Evolutionary conservation across 2,329 filamentous ascomycete genomes (phyloP).

Genomic region (Chalara sp.): DNA sequence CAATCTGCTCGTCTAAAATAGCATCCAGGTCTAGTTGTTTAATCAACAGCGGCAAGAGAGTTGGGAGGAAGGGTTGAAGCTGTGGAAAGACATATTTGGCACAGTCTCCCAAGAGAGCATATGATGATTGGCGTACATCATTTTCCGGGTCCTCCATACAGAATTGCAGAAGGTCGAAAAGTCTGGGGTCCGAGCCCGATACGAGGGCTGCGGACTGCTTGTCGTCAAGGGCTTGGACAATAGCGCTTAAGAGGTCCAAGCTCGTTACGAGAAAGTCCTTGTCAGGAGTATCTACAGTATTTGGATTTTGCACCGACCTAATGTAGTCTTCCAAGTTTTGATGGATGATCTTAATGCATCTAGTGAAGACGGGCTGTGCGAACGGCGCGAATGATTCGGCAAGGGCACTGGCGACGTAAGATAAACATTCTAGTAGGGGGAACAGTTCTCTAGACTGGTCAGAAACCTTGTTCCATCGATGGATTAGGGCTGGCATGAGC

Average conservation of each 20-base stretch:
- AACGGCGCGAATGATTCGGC: constrained; percentile 78
- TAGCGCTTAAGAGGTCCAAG: constrained; percentile 84
- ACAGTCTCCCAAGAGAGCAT: constrained; percentile 89
- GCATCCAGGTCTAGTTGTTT: constrained; percentile 79
- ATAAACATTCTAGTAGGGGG: constrained; percentile 90
- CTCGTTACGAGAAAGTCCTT: constrained; percentile 97
- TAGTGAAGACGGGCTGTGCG: constrained; percentile 75
- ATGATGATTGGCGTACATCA: constrained; percentile 92
- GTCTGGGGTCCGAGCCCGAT: constrained; percentile 65
- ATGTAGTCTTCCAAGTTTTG: constrained; percentile 79
- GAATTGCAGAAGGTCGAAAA: constrained; percentile 85
- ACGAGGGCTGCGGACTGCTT: constrained; percentile 72
- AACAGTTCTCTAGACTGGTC: constrained; percentile 93
- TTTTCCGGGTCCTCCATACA: constrained; percentile 90
- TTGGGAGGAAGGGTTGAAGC: constrained; percentile 65
- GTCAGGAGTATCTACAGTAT: constrained; percentile 67
- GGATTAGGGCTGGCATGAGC: constrained; percentile 88
- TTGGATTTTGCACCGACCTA: constrained; percentile 58
- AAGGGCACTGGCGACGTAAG: constrained; percentile 85
- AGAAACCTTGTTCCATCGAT: constrained; percentile 77
- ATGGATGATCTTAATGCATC: constrained; percentile 88
- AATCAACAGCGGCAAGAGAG: constrained; percentile 74
- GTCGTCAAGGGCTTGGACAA: constrained; percentile 80
- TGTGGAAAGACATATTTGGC: constrained; percentile 86
- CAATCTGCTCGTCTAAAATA: constrained; percentile 71